A percentile compares a stretch with the other conserved stretches of the same genome.
Conservation (phyloP, 1,284 basidiomycete species). For the Rhodotorula sp. region DNA sequence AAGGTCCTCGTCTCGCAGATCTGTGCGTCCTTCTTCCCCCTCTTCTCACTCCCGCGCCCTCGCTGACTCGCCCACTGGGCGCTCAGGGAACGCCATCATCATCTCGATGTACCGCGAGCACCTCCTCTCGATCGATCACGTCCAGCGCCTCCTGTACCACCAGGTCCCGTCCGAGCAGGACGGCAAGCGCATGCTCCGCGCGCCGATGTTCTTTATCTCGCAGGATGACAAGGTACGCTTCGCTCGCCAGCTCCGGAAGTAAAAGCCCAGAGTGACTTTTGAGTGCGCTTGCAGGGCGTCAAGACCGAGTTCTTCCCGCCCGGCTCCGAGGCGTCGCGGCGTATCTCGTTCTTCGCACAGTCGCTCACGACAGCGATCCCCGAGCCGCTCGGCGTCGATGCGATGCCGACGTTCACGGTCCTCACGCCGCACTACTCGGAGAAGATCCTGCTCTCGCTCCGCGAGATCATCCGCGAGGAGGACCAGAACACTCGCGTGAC, state of each 20-base stretch:
- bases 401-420: constrained; percentile 97
- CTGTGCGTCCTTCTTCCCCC: constrained; percentile 54
- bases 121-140: constrained; percentile 90
- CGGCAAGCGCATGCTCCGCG: constrained; percentile 81
- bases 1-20: constrained; percentile 97
- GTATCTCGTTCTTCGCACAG: constrained; percentile 96
- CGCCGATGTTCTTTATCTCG: constrained; percentile 91
- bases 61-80: no score
- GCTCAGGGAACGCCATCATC: constrained; percentile 79
- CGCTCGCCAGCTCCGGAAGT: background rate
- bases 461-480: constrained; percentile 95
- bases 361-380: constrained; percentile 87
- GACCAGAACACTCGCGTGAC: constrained; percentile 94
- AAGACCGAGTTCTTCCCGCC: constrained; percentile 91
- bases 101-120: constrained; percentile 99
- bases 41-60: no score
- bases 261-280: background rate
- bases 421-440: constrained; percentile 94
- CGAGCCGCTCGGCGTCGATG: constrained; percentile 85
- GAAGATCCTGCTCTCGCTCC: constrained; percentile 88
- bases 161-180: constrained; percentile 81
- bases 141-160: constrained; percentile 90
- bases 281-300: constrained; percentile 53
- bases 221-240: constrained; percentile 68
- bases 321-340: constrained; percentile 87